These are phyloP conservation scores for Phyllostachys edulis DNA, from an alignment of 176 grass and related monocot species.

Conservation along the genomic window DNA sequence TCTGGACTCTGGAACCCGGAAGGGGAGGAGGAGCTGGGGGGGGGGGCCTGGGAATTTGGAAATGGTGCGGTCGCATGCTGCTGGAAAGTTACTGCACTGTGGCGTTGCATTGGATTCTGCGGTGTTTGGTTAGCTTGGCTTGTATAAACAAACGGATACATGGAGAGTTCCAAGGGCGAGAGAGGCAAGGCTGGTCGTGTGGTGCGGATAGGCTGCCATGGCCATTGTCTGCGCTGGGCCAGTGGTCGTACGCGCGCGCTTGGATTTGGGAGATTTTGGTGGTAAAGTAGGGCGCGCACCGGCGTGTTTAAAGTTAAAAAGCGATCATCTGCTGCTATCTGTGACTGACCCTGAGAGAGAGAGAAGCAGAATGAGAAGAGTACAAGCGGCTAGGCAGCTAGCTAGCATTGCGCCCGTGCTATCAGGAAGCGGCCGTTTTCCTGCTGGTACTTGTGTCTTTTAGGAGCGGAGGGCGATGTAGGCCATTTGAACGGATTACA, in stretches of 20 bases:
- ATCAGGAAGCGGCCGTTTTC: slow-evolving; percentile 23
- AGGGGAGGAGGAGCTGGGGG: no score
- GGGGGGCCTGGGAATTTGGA: no score
- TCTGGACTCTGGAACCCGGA: slow-evolving; percentile 10
- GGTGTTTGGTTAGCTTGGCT: background rate
- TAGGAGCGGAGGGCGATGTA: background rate
- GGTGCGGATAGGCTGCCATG: background rate
- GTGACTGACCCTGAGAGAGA: background rate
- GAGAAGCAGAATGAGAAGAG: background rate
- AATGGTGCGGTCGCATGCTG: no score
- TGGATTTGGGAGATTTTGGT: slow-evolving; percentile 22
- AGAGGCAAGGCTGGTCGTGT: background rate
- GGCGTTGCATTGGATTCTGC: background rate
- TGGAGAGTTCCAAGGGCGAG: no score
- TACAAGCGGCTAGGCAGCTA: background rate
- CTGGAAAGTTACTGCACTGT: background rate
- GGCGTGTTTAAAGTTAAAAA: slow-evolving; percentile 36
- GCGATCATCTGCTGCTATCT: background rate
- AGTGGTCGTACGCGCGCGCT: background rate
- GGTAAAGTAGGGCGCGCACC: background rate
- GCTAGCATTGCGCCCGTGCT: slow-evolving; percentile 4
- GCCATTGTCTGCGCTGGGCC: no score
- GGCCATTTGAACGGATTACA: background rate
- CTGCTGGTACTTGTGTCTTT: background rate
- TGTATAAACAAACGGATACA: no score